Evolutionary conservation across 2,329 filamentous ascomycete species (phyloP).

Genomic region (Xylariaceae sp.): DNA sequence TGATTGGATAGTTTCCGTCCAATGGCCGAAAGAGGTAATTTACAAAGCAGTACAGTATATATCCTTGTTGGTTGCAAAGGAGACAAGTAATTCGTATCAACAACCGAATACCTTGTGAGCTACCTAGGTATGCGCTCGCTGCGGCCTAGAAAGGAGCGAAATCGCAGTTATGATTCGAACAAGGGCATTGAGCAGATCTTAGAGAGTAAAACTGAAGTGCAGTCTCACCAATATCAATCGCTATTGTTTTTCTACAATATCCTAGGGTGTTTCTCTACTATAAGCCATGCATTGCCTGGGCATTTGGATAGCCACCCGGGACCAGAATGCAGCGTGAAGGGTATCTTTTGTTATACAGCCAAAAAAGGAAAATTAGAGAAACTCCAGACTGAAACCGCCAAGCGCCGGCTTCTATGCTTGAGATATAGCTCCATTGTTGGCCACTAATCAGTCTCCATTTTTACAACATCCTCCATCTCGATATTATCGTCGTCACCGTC

Average conservation of each 20-base stretch:
- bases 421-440: background rate
- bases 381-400: slow-evolving; percentile 22
- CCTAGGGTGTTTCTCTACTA: background rate
- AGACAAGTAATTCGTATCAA: too few species aligned
- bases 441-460: slow-evolving; percentile 10
- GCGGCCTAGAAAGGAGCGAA: background rate
- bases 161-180: too few species aligned
- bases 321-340: slow-evolving; percentile 6
- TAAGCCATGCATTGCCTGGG: background rate
- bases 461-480: slow-evolving; percentile 80
- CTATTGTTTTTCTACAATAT: background rate
- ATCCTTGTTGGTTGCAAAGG: too few species aligned
- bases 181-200: too few species aligned
- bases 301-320: background rate
- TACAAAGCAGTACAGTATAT: too few species aligned
- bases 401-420: slow-evolving; percentile 29
- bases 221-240: too few species aligned
- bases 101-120: too few species aligned
- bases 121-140: background rate
- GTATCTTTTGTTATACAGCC: slow-evolving; percentile 26
- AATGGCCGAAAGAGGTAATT: slow-evolving; percentile 7
- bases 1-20: slow-evolving; percentile 11
- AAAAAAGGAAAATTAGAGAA: slow-evolving; percentile 16
- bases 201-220: too few species aligned
- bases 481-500: slow-evolving; percentile 70